phyloP scores from a whole-genome alignment of 2,329 filamentous ascomycete species.

The Massarina eburnea region DNA sequence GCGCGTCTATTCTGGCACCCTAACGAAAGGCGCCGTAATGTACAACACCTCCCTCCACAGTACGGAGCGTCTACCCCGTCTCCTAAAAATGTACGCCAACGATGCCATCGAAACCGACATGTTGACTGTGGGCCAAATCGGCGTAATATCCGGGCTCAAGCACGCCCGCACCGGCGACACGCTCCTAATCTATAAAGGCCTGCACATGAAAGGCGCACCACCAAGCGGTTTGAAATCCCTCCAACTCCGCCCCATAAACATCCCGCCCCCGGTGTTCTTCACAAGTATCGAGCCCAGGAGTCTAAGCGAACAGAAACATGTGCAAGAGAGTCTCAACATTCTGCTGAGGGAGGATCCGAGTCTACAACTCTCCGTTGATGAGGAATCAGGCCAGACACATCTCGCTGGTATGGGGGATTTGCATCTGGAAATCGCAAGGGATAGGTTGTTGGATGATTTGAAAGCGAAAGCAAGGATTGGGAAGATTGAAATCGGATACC shows the following conservation, averaged over 20 bases:
- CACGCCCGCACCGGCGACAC: conserved; percentile 93
- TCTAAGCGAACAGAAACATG: conserved; percentile 74
- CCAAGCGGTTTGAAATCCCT: conserved; percentile 70
- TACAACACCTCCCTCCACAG: conserved; percentile 85
- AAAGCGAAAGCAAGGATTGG: conserved; percentile 85
- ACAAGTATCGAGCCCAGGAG: conserved; percentile 86
- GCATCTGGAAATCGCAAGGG: conserved; percentile 88
- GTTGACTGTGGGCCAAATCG: conserved; percentile 86
- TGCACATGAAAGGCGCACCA: conserved; percentile 63
- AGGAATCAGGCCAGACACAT: conserved; percentile 90
- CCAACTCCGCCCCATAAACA: conserved; percentile 82
- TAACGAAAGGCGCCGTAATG: conserved; percentile 72
- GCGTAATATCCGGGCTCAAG: conserved; percentile 88
- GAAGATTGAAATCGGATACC: conserved; percentile 91
- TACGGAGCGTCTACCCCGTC: conserved; percentile 76
- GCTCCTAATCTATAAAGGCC: conserved; percentile 70
- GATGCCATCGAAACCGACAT: conserved; percentile 82
- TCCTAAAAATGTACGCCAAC: conserved; percentile 87
- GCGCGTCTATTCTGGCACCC: conserved; percentile 81
- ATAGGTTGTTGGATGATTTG: conserved; percentile 84
- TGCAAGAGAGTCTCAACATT: conserved; percentile 74
- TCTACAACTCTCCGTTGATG: conserved; percentile 78
- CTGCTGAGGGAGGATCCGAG: conserved; percentile 91
- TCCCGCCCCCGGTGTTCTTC: conserved; percentile 94
- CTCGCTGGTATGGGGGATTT: conserved; percentile 96